A percentile compares a stretch with the other conserved stretches of the same genome.
phyloP scores from a whole-genome alignment of 2,329 filamentous ascomycete genomes.

The Hypoxylon sp. region DNA sequence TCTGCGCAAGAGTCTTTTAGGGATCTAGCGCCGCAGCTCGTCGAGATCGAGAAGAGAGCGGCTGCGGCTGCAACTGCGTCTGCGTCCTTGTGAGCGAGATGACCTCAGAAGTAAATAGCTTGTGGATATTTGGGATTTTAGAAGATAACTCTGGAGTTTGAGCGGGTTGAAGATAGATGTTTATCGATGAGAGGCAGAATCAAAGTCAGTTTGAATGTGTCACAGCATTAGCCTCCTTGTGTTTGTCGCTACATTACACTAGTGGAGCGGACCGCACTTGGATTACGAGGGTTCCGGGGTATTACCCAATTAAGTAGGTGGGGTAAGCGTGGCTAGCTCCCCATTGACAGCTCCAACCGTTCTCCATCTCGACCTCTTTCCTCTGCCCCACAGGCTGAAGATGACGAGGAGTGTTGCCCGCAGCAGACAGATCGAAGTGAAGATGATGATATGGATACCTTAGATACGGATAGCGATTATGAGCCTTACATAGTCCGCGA shows the following conservation, averaged over 20 bases:
- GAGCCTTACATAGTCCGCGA: constrained; percentile 39
- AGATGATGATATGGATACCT: constrained; percentile 38
- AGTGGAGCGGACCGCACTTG: no score
- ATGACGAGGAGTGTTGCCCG: constrained; percentile 26
- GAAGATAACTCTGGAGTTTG: not conserved
- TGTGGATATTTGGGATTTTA: not conserved
- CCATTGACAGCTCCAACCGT: no score
- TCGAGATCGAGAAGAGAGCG: constrained; percentile 39
- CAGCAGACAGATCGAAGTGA: constrained; percentile 41
- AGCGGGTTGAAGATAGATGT: not conserved
- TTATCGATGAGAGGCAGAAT: not conserved
- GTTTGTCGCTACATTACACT: no score
- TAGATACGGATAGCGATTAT: constrained; percentile 33
- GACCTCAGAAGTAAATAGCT: not conserved
- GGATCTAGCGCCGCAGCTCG: constrained; percentile 41
- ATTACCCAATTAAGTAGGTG: no score
- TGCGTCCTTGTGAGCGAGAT: constrained; percentile 1
- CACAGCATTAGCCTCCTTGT: no score
- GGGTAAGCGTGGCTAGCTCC: no score
- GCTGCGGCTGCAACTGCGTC: not conserved
- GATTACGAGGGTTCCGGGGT: no score
- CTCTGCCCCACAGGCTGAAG: constrained; percentile 15
- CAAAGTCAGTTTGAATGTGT: not conserved
- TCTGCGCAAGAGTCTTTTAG: constrained; percentile 39
- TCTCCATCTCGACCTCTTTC: no score